phyloP scores from a whole-genome alignment of 75 land plant genomes.

The Selaginella moellendorffii region DNA sequence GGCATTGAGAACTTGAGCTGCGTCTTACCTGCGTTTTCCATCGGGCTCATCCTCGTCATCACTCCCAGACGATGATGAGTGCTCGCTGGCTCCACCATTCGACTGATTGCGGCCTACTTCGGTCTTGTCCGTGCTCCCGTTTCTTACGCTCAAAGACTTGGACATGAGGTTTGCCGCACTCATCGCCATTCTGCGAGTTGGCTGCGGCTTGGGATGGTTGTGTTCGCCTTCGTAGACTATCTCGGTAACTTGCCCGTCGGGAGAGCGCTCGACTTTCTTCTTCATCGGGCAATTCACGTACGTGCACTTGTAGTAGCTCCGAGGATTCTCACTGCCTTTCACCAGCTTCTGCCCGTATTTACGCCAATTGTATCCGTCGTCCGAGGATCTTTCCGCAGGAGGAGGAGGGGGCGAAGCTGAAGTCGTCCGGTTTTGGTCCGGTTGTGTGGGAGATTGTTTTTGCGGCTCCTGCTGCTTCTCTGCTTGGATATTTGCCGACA shows the following conservation, averaged over 20 bases:
- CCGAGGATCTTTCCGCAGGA: slow-evolving; percentile 39
- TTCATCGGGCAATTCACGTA: slow-evolving; percentile 28
- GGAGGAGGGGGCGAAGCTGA: slow-evolving; percentile 14
- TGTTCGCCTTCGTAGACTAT: slow-evolving; percentile 41
- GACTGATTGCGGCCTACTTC: slow-evolving; percentile 13
- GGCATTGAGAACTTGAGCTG: not conserved
- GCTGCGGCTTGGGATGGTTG: slow-evolving; percentile 49
- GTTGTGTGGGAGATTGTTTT: too few relatives aligned
- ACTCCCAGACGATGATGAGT: slow-evolving; percentile 36
- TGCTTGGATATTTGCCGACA: too few relatives aligned
- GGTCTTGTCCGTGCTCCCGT: slow-evolving; percentile 8
- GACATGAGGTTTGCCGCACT: slow-evolving; percentile 22
- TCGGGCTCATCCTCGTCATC: slow-evolving; percentile 38
- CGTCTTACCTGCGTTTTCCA: slow-evolving; percentile 10
- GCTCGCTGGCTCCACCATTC: slow-evolving; percentile 32
- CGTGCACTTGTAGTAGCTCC: slow-evolving; percentile 43
- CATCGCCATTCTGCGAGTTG: slow-evolving; percentile 25
- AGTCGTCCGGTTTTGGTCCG: not conserved
- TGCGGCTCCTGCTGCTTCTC: too few relatives aligned
- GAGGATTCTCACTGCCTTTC: slow-evolving; percentile 39
- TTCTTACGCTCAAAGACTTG: not conserved
- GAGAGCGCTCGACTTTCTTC: slow-evolving; percentile 31
- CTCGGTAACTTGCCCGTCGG: slow-evolving; percentile 31
- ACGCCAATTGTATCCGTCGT: slow-evolving; percentile 34
- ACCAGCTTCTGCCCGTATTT: slow-evolving; percentile 45